Evolutionary conservation across 805 yeast species (phyloP).

Genomic region (Saccharomycopsis olivae): DNA sequence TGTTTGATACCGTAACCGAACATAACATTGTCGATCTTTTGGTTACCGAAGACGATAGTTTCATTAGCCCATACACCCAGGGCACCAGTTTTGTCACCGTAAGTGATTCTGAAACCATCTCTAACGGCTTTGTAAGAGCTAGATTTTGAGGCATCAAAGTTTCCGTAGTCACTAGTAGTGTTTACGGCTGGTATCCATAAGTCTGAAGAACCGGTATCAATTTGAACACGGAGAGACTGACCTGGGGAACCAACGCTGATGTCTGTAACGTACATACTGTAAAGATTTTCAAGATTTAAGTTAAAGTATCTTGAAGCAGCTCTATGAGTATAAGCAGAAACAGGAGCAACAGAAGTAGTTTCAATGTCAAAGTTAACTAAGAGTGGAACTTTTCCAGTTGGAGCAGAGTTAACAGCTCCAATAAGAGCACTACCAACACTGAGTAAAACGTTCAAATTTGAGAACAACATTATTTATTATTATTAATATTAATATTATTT

Average conservation of each 20-base stretch:
- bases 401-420: too few species aligned
- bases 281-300: constrained; percentile 9
- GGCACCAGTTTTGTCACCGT: constrained; percentile 41
- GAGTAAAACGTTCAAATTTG: too few species aligned
- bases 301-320: too few species aligned
- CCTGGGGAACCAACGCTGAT: constrained; percentile 23
- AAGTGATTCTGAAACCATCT: constrained; percentile 28
- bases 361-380: background rate
- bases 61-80: constrained; percentile 34
- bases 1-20: constrained; percentile 15
- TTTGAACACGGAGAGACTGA: constrained; percentile 20
- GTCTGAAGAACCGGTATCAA: constrained; percentile 28
- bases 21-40: constrained; percentile 5
- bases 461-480: too few species aligned
- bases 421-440: too few species aligned
- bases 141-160: constrained; percentile 27
- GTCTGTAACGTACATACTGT: constrained; percentile 20
- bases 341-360: constrained; percentile 31
- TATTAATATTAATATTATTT: too few species aligned
- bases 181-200: constrained; percentile 22
- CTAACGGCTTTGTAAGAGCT: constrained; percentile 26
- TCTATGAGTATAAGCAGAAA: too few species aligned
- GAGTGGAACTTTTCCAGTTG: background rate
- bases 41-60: constrained; percentile 16
- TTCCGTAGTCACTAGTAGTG: constrained; percentile 25